Evolutionary conservation across 1,284 basidiomycete species (phyloP), one percentile per base, ranked within the genome.

Genomic region (Apiotrichum mycotoxinovorans): DNA sequence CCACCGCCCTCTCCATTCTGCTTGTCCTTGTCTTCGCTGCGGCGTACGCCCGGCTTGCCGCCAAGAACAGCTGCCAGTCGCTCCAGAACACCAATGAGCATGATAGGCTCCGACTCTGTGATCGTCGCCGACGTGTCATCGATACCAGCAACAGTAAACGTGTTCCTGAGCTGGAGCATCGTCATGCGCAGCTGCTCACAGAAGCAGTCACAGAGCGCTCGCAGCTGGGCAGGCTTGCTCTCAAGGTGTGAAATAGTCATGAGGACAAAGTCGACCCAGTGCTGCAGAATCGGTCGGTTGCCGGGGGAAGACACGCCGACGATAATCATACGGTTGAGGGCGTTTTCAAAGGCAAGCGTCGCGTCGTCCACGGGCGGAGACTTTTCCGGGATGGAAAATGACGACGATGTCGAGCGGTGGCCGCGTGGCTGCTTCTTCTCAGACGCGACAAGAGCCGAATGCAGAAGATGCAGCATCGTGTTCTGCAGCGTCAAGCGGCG

Each of bases 191-290:
- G 74, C 61, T 93, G 88, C 37, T 83, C 80, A 70, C 89, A 89
- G 50, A 96, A 74, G 64, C 87, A 87, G 61, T 92, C 90, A 60
- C 84, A 87, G 23, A 98, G 79, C 1, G 91, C 87, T 17, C 84
- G 80, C n/a, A 96, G 80, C 40, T 88, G 81, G 17, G 80, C 77
- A 42, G 85, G 83, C 9, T 56, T 57, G 51, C 54, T 38, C 52
- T 63, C 90, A 78, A 23, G 83, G 79, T 43, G 85, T 0, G 90
- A 86, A 10, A 94, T 79, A 0, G 90, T 89, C 86, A 91, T 91
- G 52, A 97, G 82, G 56, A 97, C 82, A 71, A 98, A 98, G 73
- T 98, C 95, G 23, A 97, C 82, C 95, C 95, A 98, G 70, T 96
- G 90, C 69, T 95, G 91, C 15, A 96, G 77, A 23, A 94, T 82